Conservation (phyloP, 345 rosid genomes). For the Geranium rotundifolium region DNA sequence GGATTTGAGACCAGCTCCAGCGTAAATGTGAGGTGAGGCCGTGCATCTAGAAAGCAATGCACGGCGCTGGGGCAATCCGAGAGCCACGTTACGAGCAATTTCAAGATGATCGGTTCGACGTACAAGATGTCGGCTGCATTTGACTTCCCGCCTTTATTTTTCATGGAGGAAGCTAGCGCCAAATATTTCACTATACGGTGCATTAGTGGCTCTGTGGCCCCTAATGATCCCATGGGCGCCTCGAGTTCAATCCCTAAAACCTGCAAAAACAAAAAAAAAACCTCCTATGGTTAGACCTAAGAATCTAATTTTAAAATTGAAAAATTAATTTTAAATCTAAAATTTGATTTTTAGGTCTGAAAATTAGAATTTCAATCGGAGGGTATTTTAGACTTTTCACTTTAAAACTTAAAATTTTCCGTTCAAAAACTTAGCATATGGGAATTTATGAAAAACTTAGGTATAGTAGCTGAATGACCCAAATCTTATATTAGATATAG, state of each 20-base stretch:
- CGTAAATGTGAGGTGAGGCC: constrained; percentile 67
- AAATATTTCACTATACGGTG: constrained; percentile 82
- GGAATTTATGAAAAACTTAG: too few species aligned
- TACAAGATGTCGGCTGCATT: constrained; percentile 28
- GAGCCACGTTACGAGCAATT: constrained; percentile 85
- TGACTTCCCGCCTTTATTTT: constrained; percentile 59
- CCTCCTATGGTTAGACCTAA: constrained; percentile 6
- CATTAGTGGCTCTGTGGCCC: constrained; percentile 75
- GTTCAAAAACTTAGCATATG: too few species aligned
- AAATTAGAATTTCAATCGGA: too few species aligned
- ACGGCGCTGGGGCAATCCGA: constrained; percentile 76
- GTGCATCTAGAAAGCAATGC: constrained; percentile 77
- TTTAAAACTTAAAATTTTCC: too few species aligned
- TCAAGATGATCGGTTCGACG: constrained; percentile 70
- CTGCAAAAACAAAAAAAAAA: constrained; percentile 30
- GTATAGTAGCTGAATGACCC: too few species aligned
- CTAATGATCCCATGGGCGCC: constrained; percentile 58
- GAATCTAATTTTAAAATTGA: too few species aligned
- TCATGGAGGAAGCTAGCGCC: constrained; percentile 74
- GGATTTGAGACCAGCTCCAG: constrained; percentile 67
- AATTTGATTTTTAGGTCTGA: too few species aligned
- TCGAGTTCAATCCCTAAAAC: constrained; percentile 70
- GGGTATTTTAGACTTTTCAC: too few species aligned
- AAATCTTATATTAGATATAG: too few species aligned
- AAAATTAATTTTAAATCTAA: too few species aligned